Conservation (phyloP, 331 rosid genomes). For the Pyrus hybrid region DNA sequence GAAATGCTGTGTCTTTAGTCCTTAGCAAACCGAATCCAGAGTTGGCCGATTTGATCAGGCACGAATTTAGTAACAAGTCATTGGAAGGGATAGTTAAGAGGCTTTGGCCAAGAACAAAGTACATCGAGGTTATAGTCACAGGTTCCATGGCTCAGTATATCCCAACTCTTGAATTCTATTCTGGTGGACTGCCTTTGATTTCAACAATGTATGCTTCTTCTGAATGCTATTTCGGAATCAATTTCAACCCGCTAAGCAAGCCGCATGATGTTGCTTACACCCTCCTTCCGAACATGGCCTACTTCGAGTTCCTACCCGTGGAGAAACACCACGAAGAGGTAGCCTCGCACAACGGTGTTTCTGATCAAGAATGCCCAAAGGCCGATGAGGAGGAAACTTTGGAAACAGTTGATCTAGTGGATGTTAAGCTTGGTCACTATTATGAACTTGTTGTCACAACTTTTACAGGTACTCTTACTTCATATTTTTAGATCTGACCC, state of each 20-base stretch:
- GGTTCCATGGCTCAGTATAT: constrained; percentile 52
- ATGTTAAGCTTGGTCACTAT: constrained; percentile 36
- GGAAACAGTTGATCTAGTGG: constrained; percentile 32
- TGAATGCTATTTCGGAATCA: constrained; percentile 43
- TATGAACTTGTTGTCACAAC: constrained; percentile 50
- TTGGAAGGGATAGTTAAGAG: constrained; percentile 41
- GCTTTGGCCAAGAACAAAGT: constrained; percentile 44
- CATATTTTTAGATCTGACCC: constrained; percentile 21
- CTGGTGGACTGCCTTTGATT: constrained; percentile 37
- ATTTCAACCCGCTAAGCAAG: constrained; percentile 30
- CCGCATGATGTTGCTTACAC: constrained; percentile 43
- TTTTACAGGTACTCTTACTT: constrained; percentile 30
- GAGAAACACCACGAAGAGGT: constrained; percentile 9
- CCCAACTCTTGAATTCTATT: constrained; percentile 38
- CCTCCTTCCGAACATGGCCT: constrained; percentile 48
- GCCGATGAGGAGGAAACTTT: constrained; percentile 2
- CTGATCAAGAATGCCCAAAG: constrained; percentile 9
- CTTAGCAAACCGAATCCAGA: constrained; percentile 15
- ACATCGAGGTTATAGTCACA: constrained; percentile 41
- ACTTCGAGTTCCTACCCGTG: constrained; percentile 41
- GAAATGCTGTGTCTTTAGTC: constrained; percentile 17
- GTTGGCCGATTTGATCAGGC: constrained; percentile 32
- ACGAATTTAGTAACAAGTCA: constrained; percentile 10
- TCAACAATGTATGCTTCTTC: constrained; percentile 51
- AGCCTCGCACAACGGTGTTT: constrained; percentile 7